Conservation (phyloP, 2,329 filamentous ascomycete genomes). For the Colletotrichum tropicicola region DNA sequence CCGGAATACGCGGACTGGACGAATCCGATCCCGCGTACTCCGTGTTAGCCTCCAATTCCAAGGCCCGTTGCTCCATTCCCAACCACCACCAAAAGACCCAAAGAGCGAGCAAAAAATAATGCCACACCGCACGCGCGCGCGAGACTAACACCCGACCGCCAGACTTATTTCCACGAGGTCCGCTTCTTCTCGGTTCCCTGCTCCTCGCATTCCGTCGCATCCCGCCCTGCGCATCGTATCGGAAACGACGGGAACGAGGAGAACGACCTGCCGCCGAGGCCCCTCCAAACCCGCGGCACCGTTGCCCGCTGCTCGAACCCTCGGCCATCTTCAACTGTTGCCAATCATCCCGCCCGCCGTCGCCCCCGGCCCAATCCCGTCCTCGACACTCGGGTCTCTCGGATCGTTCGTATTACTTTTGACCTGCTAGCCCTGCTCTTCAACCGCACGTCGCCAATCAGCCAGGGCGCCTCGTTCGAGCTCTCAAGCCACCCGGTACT, state of each 20-base stretch:
- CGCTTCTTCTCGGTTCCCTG: conserved; percentile 4
- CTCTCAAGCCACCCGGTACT: neutral
- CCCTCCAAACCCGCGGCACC: neutral
- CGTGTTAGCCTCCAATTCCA: conserved; percentile 1
- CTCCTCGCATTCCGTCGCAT: neutral
- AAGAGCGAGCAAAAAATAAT: neutral
- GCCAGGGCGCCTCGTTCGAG: neutral
- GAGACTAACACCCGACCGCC: conserved; percentile 4
- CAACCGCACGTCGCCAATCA: neutral
- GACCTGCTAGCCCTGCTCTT: neutral
- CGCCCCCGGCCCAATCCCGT: neutral
- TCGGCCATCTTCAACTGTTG: conserved; percentile 6
- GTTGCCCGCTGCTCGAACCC: neutral
- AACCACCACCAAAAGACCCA: conserved; percentile 19
- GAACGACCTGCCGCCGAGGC: neutral
- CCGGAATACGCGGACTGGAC: conserved; percentile 22
- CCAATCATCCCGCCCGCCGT: conserved; percentile 5
- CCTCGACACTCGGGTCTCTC: conserved; percentile 16
- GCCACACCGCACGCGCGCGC: neutral
- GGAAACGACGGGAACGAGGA: conserved; percentile 14
- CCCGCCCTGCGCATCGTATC: conserved; percentile 11
- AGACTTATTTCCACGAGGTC: neutral
- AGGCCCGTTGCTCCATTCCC: neutral
- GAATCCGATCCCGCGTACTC: conserved; percentile 22
- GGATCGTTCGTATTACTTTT: conserved; percentile 22